Evolutionary conservation across 495 filamentous ascomycete species (phyloP).

Genomic region (Aspergillus asperescens): DNA sequence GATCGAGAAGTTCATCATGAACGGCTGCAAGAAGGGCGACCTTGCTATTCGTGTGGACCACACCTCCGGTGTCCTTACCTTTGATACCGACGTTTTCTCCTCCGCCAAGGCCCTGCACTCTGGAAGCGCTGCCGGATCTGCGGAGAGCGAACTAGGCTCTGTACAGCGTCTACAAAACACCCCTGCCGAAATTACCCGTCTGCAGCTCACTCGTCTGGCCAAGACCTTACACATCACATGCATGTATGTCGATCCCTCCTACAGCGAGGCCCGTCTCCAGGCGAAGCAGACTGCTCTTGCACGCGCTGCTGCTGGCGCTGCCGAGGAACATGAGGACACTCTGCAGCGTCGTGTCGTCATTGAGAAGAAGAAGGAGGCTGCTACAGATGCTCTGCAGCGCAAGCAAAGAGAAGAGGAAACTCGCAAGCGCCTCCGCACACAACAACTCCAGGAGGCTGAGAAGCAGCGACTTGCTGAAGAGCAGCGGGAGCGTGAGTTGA

Average conservation of each 20-base stretch:
- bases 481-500: constrained; percentile 82
- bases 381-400: constrained; percentile 73
- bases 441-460: constrained; percentile 83
- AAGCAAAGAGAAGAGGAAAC: constrained; percentile 91
- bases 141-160: constrained; percentile 76
- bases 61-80: constrained; percentile 87
- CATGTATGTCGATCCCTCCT: constrained; percentile 87
- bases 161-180: constrained; percentile 96
- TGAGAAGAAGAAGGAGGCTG: constrained; percentile 92
- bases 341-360: constrained; percentile 85
- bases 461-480: constrained; percentile 81
- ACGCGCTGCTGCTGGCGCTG: constrained; percentile 77
- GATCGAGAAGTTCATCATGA: constrained; percentile 99
- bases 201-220: constrained; percentile 85
- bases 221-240: constrained; percentile 89
- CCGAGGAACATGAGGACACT: constrained; percentile 86
- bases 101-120: constrained; percentile 89
- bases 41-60: constrained; percentile 95
- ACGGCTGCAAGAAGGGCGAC: constrained; percentile 99
- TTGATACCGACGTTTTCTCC: constrained; percentile 97
- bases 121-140: constrained; percentile 79
- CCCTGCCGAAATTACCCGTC: constrained; percentile 93
- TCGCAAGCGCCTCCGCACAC: constrained; percentile 73
- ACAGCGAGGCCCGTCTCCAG: constrained; percentile 70
- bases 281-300: constrained; percentile 75